phyloP scores from a whole-genome alignment of 805 yeast species.

The Zygotorulaspora danielsina region DNA sequence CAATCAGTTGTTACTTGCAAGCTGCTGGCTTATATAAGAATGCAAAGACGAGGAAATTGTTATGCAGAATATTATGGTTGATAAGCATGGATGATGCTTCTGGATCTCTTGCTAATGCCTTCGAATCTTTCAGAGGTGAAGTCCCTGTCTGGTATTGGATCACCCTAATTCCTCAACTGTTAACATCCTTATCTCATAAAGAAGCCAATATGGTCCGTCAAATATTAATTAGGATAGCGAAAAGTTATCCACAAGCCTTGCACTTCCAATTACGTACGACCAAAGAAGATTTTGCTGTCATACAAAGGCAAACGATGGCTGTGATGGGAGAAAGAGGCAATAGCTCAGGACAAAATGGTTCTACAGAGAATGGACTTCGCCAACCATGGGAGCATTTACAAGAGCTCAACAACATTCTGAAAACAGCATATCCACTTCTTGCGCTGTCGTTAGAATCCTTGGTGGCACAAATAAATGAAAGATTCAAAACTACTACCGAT shows the following conservation, averaged over 20 bases:
- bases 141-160: constrained; percentile 99
- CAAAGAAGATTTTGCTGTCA: constrained; percentile 84
- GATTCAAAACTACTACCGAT: constrained; percentile 90
- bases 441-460: constrained; percentile 91
- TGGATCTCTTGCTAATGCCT: constrained; percentile 79
- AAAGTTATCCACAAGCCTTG: constrained; percentile 94
- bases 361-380: constrained; percentile 35
- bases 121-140: constrained; percentile 89
- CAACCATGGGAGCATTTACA: constrained; percentile 93
- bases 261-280: constrained; percentile 95
- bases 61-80: constrained; percentile 91
- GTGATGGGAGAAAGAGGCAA: constrained; percentile 38
- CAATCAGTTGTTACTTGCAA: constrained; percentile 91
- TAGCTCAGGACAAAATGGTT: constrained; percentile 9
- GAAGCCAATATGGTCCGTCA: constrained; percentile 89
- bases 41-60: constrained; percentile 79
- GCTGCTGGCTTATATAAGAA: constrained; percentile 96
- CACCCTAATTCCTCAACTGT: constrained; percentile 89
- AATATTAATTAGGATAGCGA: constrained; percentile 86
- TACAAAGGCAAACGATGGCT: constrained; percentile 69
- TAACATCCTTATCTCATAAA: constrained; percentile 83
- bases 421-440: constrained; percentile 91
- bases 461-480: constrained; percentile 90
- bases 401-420: constrained; percentile 89
- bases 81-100: constrained; percentile 82